Percentiles rank a stretch among this genome's conserved stretches.
These are phyloP conservation scores for Curvularia hawaiiensis DNA, from an alignment of 2,329 filamentous ascomycete species.

Conservation along the genomic window DNA sequence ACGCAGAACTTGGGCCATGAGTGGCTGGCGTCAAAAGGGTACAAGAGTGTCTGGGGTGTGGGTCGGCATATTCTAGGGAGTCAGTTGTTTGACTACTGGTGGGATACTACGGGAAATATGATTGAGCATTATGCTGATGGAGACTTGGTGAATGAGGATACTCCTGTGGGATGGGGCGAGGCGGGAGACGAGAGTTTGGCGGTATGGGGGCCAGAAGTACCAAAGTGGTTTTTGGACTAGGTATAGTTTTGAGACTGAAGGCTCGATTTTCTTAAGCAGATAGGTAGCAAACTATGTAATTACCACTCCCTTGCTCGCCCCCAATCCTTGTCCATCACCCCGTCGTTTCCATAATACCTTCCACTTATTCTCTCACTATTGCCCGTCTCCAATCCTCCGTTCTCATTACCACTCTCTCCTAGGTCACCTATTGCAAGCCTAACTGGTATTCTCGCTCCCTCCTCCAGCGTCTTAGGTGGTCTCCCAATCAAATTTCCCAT, in stretches of 20 bases:
- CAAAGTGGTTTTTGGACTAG: slow-evolving; percentile 45
- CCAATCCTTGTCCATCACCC: slow-evolving; percentile 16
- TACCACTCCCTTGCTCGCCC: slow-evolving; percentile 22
- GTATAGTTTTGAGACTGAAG: background rate
- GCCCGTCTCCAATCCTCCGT: slow-evolving; percentile 9
- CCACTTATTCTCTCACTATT: slow-evolving; percentile 16
- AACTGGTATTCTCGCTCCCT: slow-evolving; percentile 21
- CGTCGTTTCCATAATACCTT: slow-evolving; percentile 22
- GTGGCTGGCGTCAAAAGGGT: slow-evolving; percentile 67
- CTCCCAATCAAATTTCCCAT: slow-evolving; percentile 29
- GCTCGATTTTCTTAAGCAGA: background rate
- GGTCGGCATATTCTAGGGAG: slow-evolving; percentile 72
- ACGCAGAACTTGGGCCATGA: slow-evolving; percentile 72
- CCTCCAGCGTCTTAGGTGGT: slow-evolving; percentile 25
- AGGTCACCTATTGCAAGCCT: slow-evolving; percentile 24
- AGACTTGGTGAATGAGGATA: slow-evolving; percentile 66
- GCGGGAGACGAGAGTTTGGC: slow-evolving; percentile 50
- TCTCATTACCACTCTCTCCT: slow-evolving; percentile 11
- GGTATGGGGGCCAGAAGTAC: slow-evolving; percentile 52
- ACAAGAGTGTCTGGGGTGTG: slow-evolving; percentile 71
- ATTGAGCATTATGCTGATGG: slow-evolving; percentile 75
- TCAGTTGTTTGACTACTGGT: slow-evolving; percentile 78
- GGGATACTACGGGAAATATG: slow-evolving; percentile 66
- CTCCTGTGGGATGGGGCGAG: slow-evolving; percentile 51
- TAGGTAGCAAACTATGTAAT: background rate